A percentile compares a stretch with the other conserved stretches of the same genome.
Conservation (phyloP, 2,329 filamentous ascomycete species). For the Fusarium sp. region DNA sequence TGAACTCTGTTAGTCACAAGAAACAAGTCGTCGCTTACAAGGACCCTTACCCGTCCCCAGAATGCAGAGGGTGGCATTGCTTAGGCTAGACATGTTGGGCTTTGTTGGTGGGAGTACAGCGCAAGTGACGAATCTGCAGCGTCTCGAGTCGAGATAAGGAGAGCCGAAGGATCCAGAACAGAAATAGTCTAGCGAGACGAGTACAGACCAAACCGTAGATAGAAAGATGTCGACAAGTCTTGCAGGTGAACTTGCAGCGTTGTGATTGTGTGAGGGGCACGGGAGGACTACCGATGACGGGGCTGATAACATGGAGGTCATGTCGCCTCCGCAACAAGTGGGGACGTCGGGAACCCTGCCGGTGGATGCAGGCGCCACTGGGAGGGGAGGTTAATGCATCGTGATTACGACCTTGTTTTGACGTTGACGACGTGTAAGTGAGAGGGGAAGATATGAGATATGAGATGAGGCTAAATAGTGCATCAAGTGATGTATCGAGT, state of each 20-base stretch:
- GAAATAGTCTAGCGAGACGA: not conserved
- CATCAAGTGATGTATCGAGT: not conserved
- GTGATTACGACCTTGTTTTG: not conserved
- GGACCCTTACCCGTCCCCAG: conserved; percentile 35
- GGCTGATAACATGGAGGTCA: conserved; percentile 14
- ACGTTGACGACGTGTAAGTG: not conserved
- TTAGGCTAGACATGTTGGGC: conserved; percentile 28
- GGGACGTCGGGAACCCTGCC: conserved; percentile 19
- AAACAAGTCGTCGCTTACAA: rapidly evolving
- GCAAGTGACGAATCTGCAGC: not conserved
- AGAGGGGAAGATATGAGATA: not conserved
- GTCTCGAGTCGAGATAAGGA: not conserved
- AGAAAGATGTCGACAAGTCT: conserved; percentile 29
- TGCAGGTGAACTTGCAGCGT: conserved; percentile 21
- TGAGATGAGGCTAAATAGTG: not conserved
- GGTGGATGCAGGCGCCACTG: conserved; percentile 7
- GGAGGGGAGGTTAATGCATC: not conserved
- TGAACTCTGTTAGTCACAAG: not conserved
- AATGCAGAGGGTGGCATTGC: conserved; percentile 42
- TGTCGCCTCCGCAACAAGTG: conserved; percentile 6
- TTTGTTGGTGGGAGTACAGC: not conserved
- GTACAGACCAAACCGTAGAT: conserved; percentile 23
- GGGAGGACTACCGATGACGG: conserved; percentile 26
- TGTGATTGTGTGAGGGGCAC: conserved; percentile 14
- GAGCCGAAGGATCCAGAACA: not conserved